These are phyloP conservation scores for Colletotrichum orchidophilum DNA, from an alignment of 2,329 filamentous ascomycete genomes.

Conservation along the genomic window DNA sequence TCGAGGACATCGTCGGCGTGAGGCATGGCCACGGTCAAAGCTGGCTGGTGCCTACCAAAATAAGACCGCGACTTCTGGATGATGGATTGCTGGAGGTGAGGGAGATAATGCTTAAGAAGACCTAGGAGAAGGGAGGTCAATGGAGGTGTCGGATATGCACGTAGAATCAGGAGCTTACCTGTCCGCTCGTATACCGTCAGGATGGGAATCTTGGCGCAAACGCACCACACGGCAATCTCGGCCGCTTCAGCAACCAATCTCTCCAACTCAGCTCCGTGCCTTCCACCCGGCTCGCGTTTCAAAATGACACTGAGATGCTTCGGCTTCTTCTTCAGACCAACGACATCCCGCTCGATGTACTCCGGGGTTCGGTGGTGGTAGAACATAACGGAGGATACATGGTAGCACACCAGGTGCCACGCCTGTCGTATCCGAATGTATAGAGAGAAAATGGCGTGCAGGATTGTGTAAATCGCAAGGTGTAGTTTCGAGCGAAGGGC, in stretches of 20 bases:
- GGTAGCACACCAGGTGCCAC: conserved; percentile 81
- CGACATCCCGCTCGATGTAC: conserved; percentile 88
- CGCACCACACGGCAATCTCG: conserved; percentile 93
- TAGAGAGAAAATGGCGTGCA: conserved; percentile 87
- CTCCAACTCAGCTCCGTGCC: conserved; percentile 79
- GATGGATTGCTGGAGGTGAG: conserved; percentile 83
- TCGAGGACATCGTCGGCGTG: conserved; percentile 51
- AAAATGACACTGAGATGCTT: conserved; percentile 90
- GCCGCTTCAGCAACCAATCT: conserved; percentile 88
- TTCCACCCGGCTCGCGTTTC: conserved; percentile 74
- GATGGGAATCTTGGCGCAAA: conserved; percentile 85
- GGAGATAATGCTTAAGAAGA: conserved; percentile 87
- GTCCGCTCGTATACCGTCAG: conserved; percentile 93
- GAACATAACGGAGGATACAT: conserved; percentile 82
- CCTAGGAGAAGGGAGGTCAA: conserved; percentile 60
- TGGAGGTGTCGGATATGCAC: not conserved
- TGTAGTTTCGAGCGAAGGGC: conserved; percentile 72
- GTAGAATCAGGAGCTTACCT: conserved; percentile 62
- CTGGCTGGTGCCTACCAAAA: conserved; percentile 80
- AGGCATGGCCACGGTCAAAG: conserved; percentile 66
- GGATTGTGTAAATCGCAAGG: conserved; percentile 71
- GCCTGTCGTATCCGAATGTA: conserved; percentile 85
- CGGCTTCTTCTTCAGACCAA: conserved; percentile 76
- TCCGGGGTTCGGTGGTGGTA: conserved; percentile 97
- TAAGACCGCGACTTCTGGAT: conserved; percentile 84